Conservation (phyloP, 208 protist genomes). For the Crithidia bombi region DNA sequence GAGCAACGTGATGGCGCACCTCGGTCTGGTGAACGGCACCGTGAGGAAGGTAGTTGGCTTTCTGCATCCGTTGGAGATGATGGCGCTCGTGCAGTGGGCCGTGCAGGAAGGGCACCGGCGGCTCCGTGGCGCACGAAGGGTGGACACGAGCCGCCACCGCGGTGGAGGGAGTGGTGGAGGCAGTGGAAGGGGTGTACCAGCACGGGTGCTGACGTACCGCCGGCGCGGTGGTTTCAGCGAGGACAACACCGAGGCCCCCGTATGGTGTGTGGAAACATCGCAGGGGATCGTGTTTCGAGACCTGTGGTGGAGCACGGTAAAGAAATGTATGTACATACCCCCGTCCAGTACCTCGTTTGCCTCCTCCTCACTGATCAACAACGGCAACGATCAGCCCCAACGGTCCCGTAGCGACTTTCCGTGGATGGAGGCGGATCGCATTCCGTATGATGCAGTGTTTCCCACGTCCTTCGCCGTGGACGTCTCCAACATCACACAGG, state of each 20-base stretch:
- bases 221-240: constrained; percentile 52
- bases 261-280: constrained; percentile 56
- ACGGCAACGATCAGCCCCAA: background rate
- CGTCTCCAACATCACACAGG: background rate
- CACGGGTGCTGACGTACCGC: constrained; percentile 38
- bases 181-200: constrained; percentile 7
- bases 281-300: constrained; percentile 17
- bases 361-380: background rate
- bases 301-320: constrained; percentile 37
- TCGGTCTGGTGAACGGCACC: constrained; percentile 78
- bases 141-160: background rate
- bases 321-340: too few species aligned
- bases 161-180: too few species aligned
- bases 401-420: too few species aligned
- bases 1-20: constrained; percentile 61
- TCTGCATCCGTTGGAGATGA: constrained; percentile 70
- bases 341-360: background rate
- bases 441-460: constrained; percentile 42
- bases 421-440: background rate
- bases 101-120: constrained; percentile 22
- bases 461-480: background rate
- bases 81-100: constrained; percentile 45
- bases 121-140: constrained; percentile 10
- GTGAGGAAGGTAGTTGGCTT: constrained; percentile 79
- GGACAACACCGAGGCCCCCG: constrained; percentile 30